phyloP scores from a whole-genome alignment of 2,329 filamentous ascomycete genomes.

The Daldinia sp. region DNA sequence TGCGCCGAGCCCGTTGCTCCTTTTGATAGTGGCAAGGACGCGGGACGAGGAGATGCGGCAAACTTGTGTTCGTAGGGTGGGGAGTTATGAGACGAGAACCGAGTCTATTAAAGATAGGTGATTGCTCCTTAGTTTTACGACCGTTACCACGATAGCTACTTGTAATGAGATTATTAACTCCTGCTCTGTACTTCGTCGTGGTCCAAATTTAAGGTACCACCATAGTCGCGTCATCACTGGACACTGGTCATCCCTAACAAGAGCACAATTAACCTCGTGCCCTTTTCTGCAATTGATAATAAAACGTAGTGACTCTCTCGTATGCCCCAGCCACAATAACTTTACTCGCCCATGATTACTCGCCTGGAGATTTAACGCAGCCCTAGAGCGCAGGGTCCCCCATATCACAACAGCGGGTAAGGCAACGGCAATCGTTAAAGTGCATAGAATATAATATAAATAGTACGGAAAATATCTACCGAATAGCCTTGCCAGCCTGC shows the following conservation, averaged over 20 bases:
- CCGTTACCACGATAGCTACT: neutral
- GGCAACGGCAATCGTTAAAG: too few relatives aligned
- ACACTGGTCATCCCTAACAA: too few relatives aligned
- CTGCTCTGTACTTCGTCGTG: neutral
- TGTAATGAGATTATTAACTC: constrained; percentile 7
- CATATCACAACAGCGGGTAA: too few relatives aligned
- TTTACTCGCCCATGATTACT: too few relatives aligned
- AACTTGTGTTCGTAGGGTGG: constrained; percentile 27
- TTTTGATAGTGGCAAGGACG: constrained; percentile 35
- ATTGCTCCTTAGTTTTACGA: constrained; percentile 7
- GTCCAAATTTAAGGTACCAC: neutral
- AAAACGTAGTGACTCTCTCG: too few relatives aligned
- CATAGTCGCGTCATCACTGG: too few relatives aligned
- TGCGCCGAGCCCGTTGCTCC: constrained; percentile 38
- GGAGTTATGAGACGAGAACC: neutral
- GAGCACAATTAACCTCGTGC: too few relatives aligned
- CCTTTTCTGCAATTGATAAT: too few relatives aligned
- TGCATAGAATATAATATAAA: too few relatives aligned
- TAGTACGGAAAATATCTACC: neutral
- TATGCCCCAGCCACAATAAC: too few relatives aligned
- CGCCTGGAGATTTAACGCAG: too few relatives aligned
- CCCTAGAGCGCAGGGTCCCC: too few relatives aligned
- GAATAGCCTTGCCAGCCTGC: neutral
- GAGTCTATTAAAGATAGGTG: neutral
- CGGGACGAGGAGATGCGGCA: constrained; percentile 36